Evolutionary conservation across 129 eudicot genomes (phyloP), one percentile per base, ranked within the genome.

Genomic region (Logfia minima): DNA sequence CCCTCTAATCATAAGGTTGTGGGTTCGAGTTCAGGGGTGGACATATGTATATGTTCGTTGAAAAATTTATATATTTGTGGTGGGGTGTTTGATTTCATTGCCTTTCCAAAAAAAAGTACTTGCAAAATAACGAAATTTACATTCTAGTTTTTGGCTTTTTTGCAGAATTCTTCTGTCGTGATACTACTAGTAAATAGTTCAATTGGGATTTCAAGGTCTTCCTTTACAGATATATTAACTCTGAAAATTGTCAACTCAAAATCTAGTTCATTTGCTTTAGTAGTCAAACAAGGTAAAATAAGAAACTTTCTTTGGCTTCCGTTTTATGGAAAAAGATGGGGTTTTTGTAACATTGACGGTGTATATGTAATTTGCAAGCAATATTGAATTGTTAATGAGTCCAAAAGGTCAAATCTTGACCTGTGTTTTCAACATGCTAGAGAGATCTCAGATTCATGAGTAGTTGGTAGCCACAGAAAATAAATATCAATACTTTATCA

Each of bases 361-460:
- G 18, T 35, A 62, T n/a, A 80, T 65, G 35, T 55, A 66, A 5
- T 48, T 74, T 39, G 45, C 63, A 67, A 74, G 71, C 53, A 43
- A 14, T 67, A 9, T 58, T 58, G 13, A 48, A 34, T 59, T 68
- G 17, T 11, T 29, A 51, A 16, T 10, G 29, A 32, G 69, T 60
- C 69, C 60, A 37, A 37, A 37, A 39, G 72, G 72, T 68, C 72
- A 21, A 68, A 68, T 80, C 75, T 80, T 80, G 75, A 80, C 75
- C 75, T n/a, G 37, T 35, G 24, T 80, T 55, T 80, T 73, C 53
- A 66, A 37, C 14, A 9, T 28, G 59, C 29, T 51, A 79, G 14
- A 64, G 53, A 81, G 66, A 75, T 32, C 76, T 74, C 65, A 52
- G 22, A 66, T 80, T 28, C 52, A 56, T 53, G 34, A 37, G 59